A percentile compares a stretch with the other conserved stretches of the same genome.
These are phyloP conservation scores for Stachybotrys chlorohalonatus DNA, from an alignment of 2,329 filamentous ascomycete species.

Conservation along the genomic window DNA sequence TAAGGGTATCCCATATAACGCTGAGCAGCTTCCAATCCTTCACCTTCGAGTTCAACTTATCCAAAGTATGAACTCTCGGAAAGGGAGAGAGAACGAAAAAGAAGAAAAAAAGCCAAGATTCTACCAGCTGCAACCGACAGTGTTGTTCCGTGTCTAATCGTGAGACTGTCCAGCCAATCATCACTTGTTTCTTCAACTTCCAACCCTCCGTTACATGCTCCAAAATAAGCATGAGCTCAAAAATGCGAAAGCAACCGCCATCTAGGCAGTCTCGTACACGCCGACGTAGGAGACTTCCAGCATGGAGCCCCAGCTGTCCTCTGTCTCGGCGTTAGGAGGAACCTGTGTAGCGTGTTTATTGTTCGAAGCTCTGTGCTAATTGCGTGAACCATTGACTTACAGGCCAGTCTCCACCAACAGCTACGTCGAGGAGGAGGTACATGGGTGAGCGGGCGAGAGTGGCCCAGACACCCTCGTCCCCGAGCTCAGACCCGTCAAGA, in stretches of 20 bases:
- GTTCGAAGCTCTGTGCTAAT: too few species aligned
- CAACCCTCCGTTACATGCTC: too few species aligned
- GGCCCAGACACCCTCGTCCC: conserved; percentile 31
- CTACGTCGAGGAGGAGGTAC: conserved; percentile 39
- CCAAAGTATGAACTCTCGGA: too few species aligned
- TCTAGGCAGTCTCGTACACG: conserved; percentile 22
- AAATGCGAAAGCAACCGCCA: background rate
- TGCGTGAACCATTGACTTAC: conserved; percentile 13
- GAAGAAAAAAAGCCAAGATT: too few species aligned
- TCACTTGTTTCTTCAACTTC: too few species aligned
- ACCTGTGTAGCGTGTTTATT: conserved; percentile 13
- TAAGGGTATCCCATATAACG: background rate
- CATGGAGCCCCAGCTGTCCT: conserved; percentile 28
- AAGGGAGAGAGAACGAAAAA: too few species aligned
- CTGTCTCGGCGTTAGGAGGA: conserved; percentile 20
- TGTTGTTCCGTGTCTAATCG: too few species aligned
- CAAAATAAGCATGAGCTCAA: too few species aligned
- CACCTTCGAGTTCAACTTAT: too few species aligned
- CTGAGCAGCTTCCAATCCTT: background rate
- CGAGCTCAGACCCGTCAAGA: conserved; percentile 31
- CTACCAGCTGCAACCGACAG: too few species aligned
- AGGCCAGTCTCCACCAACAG: conserved; percentile 35
- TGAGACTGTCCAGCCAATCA: too few species aligned
- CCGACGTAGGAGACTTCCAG: conserved; percentile 31
- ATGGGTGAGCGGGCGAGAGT: conserved; percentile 31